Conservation (phyloP, 2,329 filamentous ascomycete species). For the Diaporthe nobilis region DNA sequence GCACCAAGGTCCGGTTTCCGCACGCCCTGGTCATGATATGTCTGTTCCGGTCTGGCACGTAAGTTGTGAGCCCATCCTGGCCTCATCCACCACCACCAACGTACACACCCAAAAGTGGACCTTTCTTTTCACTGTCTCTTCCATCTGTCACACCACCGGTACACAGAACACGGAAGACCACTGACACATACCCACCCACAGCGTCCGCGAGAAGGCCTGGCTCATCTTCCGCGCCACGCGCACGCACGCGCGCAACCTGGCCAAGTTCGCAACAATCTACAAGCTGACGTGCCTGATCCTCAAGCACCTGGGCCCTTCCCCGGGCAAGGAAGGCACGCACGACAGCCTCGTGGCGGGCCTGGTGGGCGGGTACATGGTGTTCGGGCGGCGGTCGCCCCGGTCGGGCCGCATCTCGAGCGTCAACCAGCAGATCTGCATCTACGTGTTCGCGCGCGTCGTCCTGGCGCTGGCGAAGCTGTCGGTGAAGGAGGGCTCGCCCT, state of each 20-base stretch:
- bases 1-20: constrained; percentile 96
- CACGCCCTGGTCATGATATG: constrained; percentile 99
- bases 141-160: not conserved
- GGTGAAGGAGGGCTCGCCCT: constrained; percentile 71
- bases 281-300: constrained; percentile 85
- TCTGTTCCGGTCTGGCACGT: constrained; percentile 93
- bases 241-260: constrained; percentile 92
- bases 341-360: constrained; percentile 91
- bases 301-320: constrained; percentile 70
- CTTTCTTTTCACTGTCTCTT: constrained; percentile 21
- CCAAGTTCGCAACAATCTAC: constrained; percentile 91
- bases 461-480: constrained; percentile 87
- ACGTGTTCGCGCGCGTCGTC: constrained; percentile 93
- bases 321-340: constrained; percentile 77
- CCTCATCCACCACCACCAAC: constrained; percentile 26
- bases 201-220: constrained; percentile 80
- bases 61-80: constrained; percentile 55
- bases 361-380: constrained; percentile 92
- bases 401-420: constrained; percentile 81
- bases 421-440: constrained; percentile 97
- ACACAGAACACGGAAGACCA: not conserved
- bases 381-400: constrained; percentile 77
- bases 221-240: constrained; percentile 89
- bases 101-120: not conserved
- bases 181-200: constrained; percentile 45